Evolutionary conservation across 495 filamentous ascomycete species (phyloP).

Genomic region (Neurospora sublineolata): DNA sequence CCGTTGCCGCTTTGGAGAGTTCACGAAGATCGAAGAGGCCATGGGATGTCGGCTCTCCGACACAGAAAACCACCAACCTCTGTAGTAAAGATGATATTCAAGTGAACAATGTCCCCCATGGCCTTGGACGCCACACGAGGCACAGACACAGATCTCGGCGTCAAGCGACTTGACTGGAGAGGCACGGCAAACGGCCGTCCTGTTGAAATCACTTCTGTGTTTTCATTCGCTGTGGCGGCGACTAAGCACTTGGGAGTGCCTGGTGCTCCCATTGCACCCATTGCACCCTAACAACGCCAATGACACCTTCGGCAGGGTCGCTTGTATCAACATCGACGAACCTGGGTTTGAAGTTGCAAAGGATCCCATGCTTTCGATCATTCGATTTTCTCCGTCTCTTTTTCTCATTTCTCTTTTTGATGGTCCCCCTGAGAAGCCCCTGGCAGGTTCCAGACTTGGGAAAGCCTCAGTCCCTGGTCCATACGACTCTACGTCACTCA

Average conservation of each 20-base stretch:
- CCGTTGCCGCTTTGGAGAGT: background rate
- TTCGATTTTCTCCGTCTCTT: background rate
- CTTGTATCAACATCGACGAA: background rate
- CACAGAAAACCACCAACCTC: background rate
- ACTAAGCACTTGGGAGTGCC: background rate
- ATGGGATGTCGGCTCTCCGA: background rate
- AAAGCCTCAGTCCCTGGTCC: background rate
- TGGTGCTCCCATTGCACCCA: background rate
- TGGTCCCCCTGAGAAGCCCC: constrained; percentile 5
- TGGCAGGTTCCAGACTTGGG: constrained; percentile 10
- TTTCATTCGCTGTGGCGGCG: background rate
- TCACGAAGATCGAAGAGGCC: background rate
- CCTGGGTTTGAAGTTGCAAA: constrained; percentile 1
- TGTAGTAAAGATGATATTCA: background rate
- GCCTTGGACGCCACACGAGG: background rate
- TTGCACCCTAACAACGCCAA: background rate
- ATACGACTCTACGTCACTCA: background rate
- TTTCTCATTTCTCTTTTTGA: background rate
- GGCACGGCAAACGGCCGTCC: background rate
- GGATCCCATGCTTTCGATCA: constrained; percentile 4
- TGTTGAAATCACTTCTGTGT: background rate
- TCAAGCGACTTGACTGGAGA: background rate
- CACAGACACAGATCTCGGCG: background rate
- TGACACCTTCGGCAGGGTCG: background rate
- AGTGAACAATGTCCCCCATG: background rate